Conservation (phyloP, 441 rosid genomes). For the Breynia disticha region DNA sequence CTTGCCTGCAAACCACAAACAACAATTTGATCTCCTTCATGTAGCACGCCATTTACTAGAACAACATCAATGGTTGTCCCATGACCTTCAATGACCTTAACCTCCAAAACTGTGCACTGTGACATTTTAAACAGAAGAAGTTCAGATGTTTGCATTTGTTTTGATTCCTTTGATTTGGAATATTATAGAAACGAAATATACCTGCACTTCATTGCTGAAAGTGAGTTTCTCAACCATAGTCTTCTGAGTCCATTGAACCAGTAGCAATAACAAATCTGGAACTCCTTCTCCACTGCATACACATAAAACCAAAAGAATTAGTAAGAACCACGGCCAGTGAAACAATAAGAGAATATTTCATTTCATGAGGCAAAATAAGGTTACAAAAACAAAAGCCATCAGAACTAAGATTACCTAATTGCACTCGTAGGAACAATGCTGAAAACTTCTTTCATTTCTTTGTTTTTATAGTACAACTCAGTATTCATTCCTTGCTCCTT, state of each 20-base stretch:
- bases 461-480: conserved; percentile 81
- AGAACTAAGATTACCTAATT: conserved; percentile 33
- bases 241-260: conserved; percentile 91
- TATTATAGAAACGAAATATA: conserved; percentile 14
- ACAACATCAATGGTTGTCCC: conserved; percentile 96
- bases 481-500: conserved; percentile 92
- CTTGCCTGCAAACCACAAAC: conserved; percentile 94
- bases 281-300: conserved; percentile 78
- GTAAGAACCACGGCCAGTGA: too few species aligned
- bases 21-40: conserved; percentile 95
- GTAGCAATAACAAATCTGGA: conserved; percentile 70
- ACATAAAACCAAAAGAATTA: conserved; percentile 4
- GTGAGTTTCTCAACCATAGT: conserved; percentile 94
- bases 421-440: conserved; percentile 97
- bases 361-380: too few species aligned
- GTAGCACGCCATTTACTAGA: conserved; percentile 84
- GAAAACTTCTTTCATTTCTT: conserved; percentile 75
- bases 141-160: conserved; percentile 17
- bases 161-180: not conserved
- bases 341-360: too few species aligned
- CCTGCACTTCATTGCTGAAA: conserved; percentile 80
- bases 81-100: conserved; percentile 87
- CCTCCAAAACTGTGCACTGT: conserved; percentile 95
- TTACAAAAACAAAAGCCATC: too few species aligned
- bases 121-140: conserved; percentile 18